Evolutionary conservation across 2,329 filamentous ascomycete genomes (phyloP).

Genomic region (Colletotrichum endophyticum): DNA sequence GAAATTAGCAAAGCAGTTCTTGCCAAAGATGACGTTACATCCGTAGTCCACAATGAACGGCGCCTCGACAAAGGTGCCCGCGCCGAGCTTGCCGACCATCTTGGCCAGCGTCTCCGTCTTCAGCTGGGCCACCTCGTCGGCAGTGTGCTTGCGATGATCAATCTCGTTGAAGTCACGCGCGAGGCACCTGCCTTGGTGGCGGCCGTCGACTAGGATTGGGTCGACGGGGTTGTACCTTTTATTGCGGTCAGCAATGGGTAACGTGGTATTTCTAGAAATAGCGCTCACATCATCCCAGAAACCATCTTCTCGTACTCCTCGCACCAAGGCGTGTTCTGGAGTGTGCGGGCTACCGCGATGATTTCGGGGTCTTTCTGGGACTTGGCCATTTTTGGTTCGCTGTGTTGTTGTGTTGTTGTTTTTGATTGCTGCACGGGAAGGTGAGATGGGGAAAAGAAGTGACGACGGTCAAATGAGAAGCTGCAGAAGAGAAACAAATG

Average conservation of each 20-base stretch:
- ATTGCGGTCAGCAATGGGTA: background rate
- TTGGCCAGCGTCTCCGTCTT: conserved; percentile 47
- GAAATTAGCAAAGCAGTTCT: conserved; percentile 64
- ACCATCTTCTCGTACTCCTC: conserved; percentile 18
- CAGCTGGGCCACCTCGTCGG: conserved; percentile 30
- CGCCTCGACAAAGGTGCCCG: conserved; percentile 59
- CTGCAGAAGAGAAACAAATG: background rate
- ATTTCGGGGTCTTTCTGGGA: background rate
- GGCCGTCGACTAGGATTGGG: conserved; percentile 47
- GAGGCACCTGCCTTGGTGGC: conserved; percentile 52
- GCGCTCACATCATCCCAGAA: conserved; percentile 12
- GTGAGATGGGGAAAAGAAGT: background rate
- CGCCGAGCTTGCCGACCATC: conserved; percentile 50
- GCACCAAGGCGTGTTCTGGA: background rate
- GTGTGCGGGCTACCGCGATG: background rate
- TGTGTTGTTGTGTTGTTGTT: too few species aligned
- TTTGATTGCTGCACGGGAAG: background rate
- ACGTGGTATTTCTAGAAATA: background rate
- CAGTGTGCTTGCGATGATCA: conserved; percentile 55
- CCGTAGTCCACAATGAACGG: conserved; percentile 67
- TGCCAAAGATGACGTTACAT: conserved; percentile 62
- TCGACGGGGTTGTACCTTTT: conserved; percentile 50
- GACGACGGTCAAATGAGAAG: accelerated
- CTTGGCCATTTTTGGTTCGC: too few species aligned
- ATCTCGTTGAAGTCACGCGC: conserved; percentile 54